A percentile compares a stretch with the other conserved stretches of the same genome.
These are phyloP conservation scores for Pyrenophora graminea DNA, from an alignment of 2,329 filamentous ascomycete genomes.

Conservation along the genomic window DNA sequence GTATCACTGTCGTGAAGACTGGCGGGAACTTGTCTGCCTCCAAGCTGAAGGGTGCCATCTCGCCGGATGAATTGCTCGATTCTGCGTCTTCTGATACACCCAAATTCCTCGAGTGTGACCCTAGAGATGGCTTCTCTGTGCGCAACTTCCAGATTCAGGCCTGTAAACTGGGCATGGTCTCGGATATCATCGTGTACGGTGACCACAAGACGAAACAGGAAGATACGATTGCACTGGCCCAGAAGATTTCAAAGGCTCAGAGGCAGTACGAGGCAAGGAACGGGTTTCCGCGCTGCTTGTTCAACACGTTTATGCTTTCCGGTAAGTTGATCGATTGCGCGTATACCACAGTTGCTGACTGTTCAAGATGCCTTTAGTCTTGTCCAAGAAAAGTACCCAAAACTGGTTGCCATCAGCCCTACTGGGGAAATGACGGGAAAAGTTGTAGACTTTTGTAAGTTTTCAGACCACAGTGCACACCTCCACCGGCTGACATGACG, in stretches of 20 bases:
- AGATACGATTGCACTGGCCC: constrained; percentile 67
- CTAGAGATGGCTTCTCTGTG: constrained; percentile 88
- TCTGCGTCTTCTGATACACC: constrained; percentile 50
- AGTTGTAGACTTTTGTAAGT: constrained; percentile 79
- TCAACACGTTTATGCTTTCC: constrained; percentile 81
- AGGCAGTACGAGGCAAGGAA: constrained; percentile 68
- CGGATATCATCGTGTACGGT: constrained; percentile 91
- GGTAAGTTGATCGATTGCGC: constrained; percentile 47
- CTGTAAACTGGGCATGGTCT: constrained; percentile 82
- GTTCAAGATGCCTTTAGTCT: constrained; percentile 31
- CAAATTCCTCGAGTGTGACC: constrained; percentile 82
- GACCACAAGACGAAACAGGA: constrained; percentile 66
- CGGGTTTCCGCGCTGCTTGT: constrained; percentile 62
- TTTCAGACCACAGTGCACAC: fast-evolving
- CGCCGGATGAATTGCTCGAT: constrained; percentile 77
- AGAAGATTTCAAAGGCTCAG: constrained; percentile 74
- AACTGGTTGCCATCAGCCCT: constrained; percentile 76
- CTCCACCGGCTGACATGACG: neutral
- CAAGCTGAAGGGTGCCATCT: constrained; percentile 84
- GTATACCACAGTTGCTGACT: constrained; percentile 12
- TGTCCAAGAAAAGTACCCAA: constrained; percentile 71
- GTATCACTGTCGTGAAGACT: constrained; percentile 84
- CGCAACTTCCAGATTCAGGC: constrained; percentile 97
- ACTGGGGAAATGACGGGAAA: constrained; percentile 72
- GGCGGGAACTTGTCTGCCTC: constrained; percentile 75